Evolutionary conservation across 1,284 basidiomycete species (phyloP).

Genomic region (Volvariella volvacea): DNA sequence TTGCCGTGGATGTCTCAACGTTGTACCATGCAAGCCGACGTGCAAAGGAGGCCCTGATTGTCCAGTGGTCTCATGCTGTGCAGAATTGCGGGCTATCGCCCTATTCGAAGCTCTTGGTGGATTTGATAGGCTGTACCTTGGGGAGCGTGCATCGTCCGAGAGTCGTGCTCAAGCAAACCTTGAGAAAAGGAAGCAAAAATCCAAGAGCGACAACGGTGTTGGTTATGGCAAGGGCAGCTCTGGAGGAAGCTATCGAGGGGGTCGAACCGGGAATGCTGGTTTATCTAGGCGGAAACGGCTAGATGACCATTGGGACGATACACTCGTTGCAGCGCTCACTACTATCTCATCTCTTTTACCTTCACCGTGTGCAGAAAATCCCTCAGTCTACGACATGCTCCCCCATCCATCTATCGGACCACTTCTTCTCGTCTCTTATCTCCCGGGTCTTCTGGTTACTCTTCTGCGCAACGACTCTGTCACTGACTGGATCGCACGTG

Average conservation of each 20-base stretch:
- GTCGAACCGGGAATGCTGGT: slow-evolving; percentile 1
- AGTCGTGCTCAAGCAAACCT: slow-evolving; percentile 28
- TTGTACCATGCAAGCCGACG: slow-evolving; percentile 25
- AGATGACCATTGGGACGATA: slow-evolving; percentile 32
- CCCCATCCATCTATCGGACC: slow-evolving; percentile 37
- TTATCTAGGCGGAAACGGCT: slow-evolving; percentile 11
- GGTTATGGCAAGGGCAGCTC: slow-evolving; percentile 51
- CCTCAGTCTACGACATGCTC: slow-evolving; percentile 40
- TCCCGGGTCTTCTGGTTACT: slow-evolving; percentile 37
- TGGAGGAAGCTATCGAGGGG: slow-evolving; percentile 11
- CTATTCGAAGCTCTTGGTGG: slow-evolving; percentile 42
- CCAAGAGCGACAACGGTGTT: slow-evolving; percentile 20
- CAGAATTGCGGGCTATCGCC: slow-evolving; percentile 40
- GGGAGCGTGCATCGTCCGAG: slow-evolving; percentile 31
- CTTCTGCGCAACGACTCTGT: slow-evolving; percentile 50
- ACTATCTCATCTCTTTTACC: slow-evolving; percentile 36
- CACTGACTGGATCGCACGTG: slow-evolving; percentile 43
- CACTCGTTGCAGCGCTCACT: slow-evolving; percentile 30
- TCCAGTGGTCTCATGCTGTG: slow-evolving; percentile 33
- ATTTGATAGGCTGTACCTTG: slow-evolving; percentile 38
- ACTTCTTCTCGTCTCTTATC: slow-evolving; percentile 36
- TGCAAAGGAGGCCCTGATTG: slow-evolving; percentile 39
- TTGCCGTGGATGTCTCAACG: slow-evolving; percentile 41
- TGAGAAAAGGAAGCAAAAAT: slow-evolving; percentile 15
- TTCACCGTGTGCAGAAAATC: slow-evolving; percentile 33